Percentiles rank a stretch among this genome's conserved stretches.
phyloP scores from a whole-genome alignment of 2,329 filamentous ascomycete species.

The Nigrospora sphaerica region DNA sequence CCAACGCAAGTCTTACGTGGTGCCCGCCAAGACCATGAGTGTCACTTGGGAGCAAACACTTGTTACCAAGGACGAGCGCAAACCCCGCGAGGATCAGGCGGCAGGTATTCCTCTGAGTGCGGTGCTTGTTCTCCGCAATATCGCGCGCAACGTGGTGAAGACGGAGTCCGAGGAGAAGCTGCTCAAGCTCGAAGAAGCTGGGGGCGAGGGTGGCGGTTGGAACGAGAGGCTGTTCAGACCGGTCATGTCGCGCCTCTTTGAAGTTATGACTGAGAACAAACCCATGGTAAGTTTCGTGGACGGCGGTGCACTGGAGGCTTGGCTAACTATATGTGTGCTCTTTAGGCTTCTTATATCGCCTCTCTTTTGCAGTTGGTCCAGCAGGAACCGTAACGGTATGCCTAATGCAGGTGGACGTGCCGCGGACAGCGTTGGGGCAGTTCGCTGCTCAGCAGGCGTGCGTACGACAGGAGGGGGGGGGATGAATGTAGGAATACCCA shows the following conservation, averaged over 20 bases:
- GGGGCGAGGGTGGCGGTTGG: slow-evolving; percentile 49
- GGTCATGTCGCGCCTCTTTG: slow-evolving; percentile 56
- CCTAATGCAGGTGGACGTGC: background rate
- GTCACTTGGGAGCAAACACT: slow-evolving; percentile 50
- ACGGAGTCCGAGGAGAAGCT: slow-evolving; percentile 51
- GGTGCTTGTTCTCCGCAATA: slow-evolving; percentile 70
- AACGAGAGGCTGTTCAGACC: slow-evolving; percentile 63
- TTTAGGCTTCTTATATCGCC: slow-evolving; percentile 13
- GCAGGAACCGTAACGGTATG: slow-evolving; percentile 3
- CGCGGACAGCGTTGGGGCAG: too few species aligned
- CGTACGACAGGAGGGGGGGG: background rate
- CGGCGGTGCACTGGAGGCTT: background rate
- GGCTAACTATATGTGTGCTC: background rate
- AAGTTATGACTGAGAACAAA: slow-evolving; percentile 63
- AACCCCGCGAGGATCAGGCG: slow-evolving; percentile 54
- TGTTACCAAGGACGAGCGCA: slow-evolving; percentile 48
- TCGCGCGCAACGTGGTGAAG: slow-evolving; percentile 61
- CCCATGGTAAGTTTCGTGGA: slow-evolving; percentile 38
- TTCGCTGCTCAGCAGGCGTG: background rate
- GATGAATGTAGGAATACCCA: slow-evolving; percentile 2
- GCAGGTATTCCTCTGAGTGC: slow-evolving; percentile 74
- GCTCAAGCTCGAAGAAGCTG: slow-evolving; percentile 37
- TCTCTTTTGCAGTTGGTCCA: slow-evolving; percentile 15
- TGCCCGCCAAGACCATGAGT: slow-evolving; percentile 48
- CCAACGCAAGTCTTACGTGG: slow-evolving; percentile 37